Percentiles rank a stretch among this genome's conserved stretches.
Conservation (phyloP, 2,329 filamentous ascomycete species). For the Stagonosporopsis cucurbitacearum region DNA sequence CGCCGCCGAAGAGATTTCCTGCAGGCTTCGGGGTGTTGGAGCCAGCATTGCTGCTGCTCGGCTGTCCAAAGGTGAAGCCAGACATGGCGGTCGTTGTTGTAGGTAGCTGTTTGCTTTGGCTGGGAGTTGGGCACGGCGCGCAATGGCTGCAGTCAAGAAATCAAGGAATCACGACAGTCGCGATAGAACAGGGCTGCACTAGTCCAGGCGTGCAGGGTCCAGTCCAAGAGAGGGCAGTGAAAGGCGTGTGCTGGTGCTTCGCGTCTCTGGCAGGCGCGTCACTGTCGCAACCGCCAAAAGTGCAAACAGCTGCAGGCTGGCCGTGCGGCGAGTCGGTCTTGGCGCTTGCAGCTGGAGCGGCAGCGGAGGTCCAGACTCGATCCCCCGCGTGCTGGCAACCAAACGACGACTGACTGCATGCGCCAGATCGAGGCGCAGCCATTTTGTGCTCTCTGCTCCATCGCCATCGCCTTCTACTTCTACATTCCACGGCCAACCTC, state of each 20-base stretch:
- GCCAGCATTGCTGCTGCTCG: conserved; percentile 20
- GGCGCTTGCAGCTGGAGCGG: conserved; percentile 20
- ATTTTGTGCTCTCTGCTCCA: conserved; percentile 5
- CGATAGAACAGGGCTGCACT: neutral
- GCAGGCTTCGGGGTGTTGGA: conserved; percentile 39
- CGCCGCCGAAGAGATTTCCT: conserved; percentile 35
- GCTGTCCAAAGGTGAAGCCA: conserved; percentile 45
- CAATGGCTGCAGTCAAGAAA: conserved; percentile 14
- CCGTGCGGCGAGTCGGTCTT: conserved; percentile 33
- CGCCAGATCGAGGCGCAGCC: conserved; percentile 28
- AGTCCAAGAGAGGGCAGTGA: conserved; percentile 5
- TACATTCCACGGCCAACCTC: neutral
- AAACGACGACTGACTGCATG: conserved; percentile 25
- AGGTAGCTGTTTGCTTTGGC: conserved; percentile 27
- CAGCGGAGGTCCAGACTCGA: conserved; percentile 22
- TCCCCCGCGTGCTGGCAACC: conserved; percentile 27
- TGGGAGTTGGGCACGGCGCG: neutral
- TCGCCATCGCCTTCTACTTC: neutral
- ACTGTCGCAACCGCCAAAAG: conserved; percentile 35
- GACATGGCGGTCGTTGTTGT: conserved; percentile 31
- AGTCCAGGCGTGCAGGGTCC: conserved; percentile 6
- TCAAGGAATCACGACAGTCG: no score
- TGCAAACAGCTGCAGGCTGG: conserved; percentile 33
- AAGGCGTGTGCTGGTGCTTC: conserved; percentile 16
- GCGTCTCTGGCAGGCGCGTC: conserved; percentile 32